Base-by-base conservation (phyloP, 345 rosid genomes). In the Nasturtium officinale region DNA sequence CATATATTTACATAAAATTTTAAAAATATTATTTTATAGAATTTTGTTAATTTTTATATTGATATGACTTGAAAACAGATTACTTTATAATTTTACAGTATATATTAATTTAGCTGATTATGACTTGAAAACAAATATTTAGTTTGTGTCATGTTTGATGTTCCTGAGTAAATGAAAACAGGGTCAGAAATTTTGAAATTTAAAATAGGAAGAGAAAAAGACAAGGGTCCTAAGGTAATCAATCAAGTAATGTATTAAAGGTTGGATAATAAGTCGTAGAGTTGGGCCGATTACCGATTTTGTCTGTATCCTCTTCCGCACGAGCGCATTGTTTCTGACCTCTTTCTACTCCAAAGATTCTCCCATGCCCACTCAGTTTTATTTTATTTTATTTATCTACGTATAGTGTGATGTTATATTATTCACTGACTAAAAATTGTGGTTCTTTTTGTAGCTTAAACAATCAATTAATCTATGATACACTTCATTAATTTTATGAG, bases 221-320 rank as follows among this genome's bases (percentile, higher is more conserved):
- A 48, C 21, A 16, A 51, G 16, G 65, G 65, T 10, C 30, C 48
- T 46, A 55, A n/a, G 21, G 16, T n/a, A 45, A 56, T 16, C 18
- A 55, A 56, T 42, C 30, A 15, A 55, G 1, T 64, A 73, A n/a
- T n/a, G n/a, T 23, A 23, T 10, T 33, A 46, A 6, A 56, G 77
- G 59, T 5, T 45, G 25, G 51, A 73, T 65, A 25, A 20, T 21
- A 47, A n/a, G n/a, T n/a, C 78, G 53, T 74, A 74, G 72, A 15
- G 72, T 66, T 74, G 67, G 67, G 67, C 65, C 54, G 78, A 1
- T 60, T 48, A 48, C 67, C 67, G 3, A 35, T 35, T 74, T 66
- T 74, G 78, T 74, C 78, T 66, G 78, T 74, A 63, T 74, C 25
- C 72, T 47, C 72, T 66, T 8, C 72, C 78, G 78, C 78, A 74